These are phyloP conservation scores for Amanita thiersii DNA, from an alignment of 768 basidiomycete genomes.

Conservation along the genomic window DNA sequence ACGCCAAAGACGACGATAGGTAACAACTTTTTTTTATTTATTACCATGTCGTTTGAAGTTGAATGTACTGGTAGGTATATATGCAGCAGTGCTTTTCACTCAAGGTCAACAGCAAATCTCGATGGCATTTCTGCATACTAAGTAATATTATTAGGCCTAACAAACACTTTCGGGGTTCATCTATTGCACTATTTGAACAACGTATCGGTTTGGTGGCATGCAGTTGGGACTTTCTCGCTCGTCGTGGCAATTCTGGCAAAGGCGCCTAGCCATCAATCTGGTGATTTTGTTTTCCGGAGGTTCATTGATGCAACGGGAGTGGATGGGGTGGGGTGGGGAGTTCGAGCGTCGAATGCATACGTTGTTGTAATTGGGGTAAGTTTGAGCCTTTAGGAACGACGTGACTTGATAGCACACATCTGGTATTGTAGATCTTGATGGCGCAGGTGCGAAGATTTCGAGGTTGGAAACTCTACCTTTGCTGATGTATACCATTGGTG, in stretches of 20 bases:
- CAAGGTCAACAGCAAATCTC: conserved; percentile 34
- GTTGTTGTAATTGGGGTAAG: conserved; percentile 58
- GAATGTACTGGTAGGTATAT: conserved; percentile 29
- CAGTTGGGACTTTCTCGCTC: conserved; percentile 57
- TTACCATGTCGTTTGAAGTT: not conserved
- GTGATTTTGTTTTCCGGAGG: conserved; percentile 57
- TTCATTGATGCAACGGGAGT: conserved; percentile 66
- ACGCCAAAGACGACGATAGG: conserved; percentile 56
- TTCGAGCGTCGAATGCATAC: conserved; percentile 60
- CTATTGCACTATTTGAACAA: conserved; percentile 63
- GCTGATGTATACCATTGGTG: not conserved
- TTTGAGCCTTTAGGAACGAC: not conserved
- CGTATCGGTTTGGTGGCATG: conserved; percentile 69
- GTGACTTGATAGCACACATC: no score
- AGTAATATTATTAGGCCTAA: conserved; percentile 36
- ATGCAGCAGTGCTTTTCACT: conserved; percentile 58
- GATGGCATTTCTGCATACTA: not conserved
- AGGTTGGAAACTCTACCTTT: not conserved
- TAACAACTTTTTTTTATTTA: conserved; percentile 7
- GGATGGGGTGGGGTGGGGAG: conserved; percentile 49
- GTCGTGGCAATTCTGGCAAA: conserved; percentile 63
- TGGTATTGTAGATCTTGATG: conserved; percentile 58
- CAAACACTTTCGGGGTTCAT: conserved; percentile 70
- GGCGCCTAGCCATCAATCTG: conserved; percentile 64
- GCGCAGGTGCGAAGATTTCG: conserved; percentile 37